These are phyloP conservation scores for Scytalidium sp. DNA, from an alignment of 2,329 filamentous ascomycete genomes.

Conservation along the genomic window DNA sequence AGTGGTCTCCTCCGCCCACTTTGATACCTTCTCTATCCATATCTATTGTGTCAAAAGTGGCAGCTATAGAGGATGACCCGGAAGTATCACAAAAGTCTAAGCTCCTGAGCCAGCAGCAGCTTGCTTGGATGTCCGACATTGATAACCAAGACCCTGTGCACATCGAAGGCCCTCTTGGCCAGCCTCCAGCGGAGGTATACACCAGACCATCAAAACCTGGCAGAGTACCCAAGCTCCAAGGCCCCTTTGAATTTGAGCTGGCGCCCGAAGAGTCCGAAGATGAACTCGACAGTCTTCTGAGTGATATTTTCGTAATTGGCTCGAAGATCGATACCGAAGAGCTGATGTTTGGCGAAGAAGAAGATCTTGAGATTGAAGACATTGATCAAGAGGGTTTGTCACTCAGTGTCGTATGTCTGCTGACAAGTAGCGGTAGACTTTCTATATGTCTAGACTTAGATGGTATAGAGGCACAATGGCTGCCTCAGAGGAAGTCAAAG, in stretches of 20 bases:
- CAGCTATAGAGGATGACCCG: slow-evolving; percentile 58
- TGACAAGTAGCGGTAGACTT: slow-evolving; percentile 59
- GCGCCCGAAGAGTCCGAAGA: slow-evolving; percentile 47
- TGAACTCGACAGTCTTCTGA: slow-evolving; percentile 53
- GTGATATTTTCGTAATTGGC: slow-evolving; percentile 61
- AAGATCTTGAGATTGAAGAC: slow-evolving; percentile 56
- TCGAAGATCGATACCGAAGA: slow-evolving; percentile 58
- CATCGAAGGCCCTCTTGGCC: slow-evolving; percentile 46
- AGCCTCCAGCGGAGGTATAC: slow-evolving; percentile 53
- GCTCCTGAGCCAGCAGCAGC: slow-evolving; percentile 59
- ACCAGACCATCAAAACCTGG: slow-evolving; percentile 55
- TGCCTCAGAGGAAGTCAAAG: slow-evolving; percentile 52
- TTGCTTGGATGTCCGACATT: slow-evolving; percentile 66
- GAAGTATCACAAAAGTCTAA: slow-evolving; percentile 49
- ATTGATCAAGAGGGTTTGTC: slow-evolving; percentile 59
- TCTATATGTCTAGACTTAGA: slow-evolving; percentile 60
- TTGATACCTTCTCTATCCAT: slow-evolving; percentile 80
- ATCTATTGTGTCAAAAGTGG: slow-evolving; percentile 73
- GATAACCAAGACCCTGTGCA: slow-evolving; percentile 59
- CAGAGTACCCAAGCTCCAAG: slow-evolving; percentile 57
- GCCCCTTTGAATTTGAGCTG: slow-evolving; percentile 56
- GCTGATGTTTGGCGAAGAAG: slow-evolving; percentile 62
- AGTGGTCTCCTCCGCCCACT: slow-evolving; percentile 76
- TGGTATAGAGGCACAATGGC: slow-evolving; percentile 64
- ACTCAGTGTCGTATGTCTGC: slow-evolving; percentile 55